Base-by-base conservation (phyloP, 1,284 basidiomycete species). In the Rhizopogon hawkerae region DNA sequence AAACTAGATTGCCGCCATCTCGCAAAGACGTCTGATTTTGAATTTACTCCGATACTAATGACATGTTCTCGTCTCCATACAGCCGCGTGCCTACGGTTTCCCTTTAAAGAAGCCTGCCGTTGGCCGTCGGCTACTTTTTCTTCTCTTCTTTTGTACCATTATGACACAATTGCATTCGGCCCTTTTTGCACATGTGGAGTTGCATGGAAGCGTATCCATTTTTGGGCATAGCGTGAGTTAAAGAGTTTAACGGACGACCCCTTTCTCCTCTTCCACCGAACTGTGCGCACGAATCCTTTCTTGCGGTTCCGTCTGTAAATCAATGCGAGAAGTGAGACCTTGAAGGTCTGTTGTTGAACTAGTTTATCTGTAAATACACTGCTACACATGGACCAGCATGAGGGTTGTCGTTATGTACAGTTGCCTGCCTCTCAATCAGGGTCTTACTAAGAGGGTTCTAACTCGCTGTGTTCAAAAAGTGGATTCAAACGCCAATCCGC, bases 21-120 rank as follows among this genome's bases (percentile, higher is more conserved):
- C 53, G 65, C 59, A 58, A 21, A 64, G 70, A 69, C 61, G 70
- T 70, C 67, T 63, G 60, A 67, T 62, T 21, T 62, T 65, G 61
- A 62, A 64, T 62, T 65, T 54, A 38, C 50, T 62, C 60, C 60
- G 57, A 71, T 59, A 63, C 57, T 57, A 10, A 60, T 60, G 56
- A 58, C 59, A 62, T 57, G 58, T 63, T 58, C 60, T 64, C 63
- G 62, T 65, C 63, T 67, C 65, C 66, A 69, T 65, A 68, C 64
- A 67, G 64, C 73, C 74, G 72, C 72, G 72, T 75, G 71, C 74
- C 74, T 75, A 69, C 54, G 38, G 50, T 53, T 56, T 46, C 64
- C 61, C 62, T 58, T 65, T 63, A 55, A 49, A 71, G 63, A 67
- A 69, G 68, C 69, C 74, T 72, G 71, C 73, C 73, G 73, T 65